These are phyloP conservation scores for Lichtheimia ornata DNA, from an alignment of 371 early-diverging fungal species.

Conservation along the genomic window DNA sequence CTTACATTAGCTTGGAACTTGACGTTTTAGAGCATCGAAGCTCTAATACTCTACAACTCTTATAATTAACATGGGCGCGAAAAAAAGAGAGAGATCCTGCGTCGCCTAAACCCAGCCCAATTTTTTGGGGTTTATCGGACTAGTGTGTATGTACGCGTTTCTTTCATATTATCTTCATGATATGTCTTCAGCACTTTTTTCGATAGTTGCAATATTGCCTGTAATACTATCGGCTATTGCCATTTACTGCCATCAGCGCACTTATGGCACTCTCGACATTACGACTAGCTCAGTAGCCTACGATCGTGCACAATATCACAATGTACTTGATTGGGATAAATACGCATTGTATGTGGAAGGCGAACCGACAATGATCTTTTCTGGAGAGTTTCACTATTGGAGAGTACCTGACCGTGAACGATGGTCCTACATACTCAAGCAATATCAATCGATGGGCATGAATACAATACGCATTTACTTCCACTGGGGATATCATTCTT, in stretches of 20 bases:
- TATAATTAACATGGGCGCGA: too few relatives aligned
- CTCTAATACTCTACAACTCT: too few relatives aligned
- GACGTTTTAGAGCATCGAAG: too few relatives aligned
- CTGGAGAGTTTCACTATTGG: slow-evolving; percentile 86
- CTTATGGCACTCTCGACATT: slow-evolving; percentile 50
- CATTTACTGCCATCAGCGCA: slow-evolving; percentile 47
- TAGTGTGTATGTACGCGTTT: too few relatives aligned
- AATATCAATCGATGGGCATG: slow-evolving; percentile 73
- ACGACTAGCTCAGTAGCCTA: slow-evolving; percentile 62
- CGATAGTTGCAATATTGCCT: slow-evolving; percentile 44
- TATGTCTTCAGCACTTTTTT: slow-evolving; percentile 25
- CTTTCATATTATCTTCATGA: too few relatives aligned
- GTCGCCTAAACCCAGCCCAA: too few relatives aligned
- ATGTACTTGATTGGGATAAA: slow-evolving; percentile 65
- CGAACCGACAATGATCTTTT: slow-evolving; percentile 58
- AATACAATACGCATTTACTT: slow-evolving; percentile 88
- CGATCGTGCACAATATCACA: slow-evolving; percentile 48
- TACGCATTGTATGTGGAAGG: slow-evolving; percentile 66
- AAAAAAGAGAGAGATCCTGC: too few relatives aligned
- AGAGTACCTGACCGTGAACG: slow-evolving; percentile 66
- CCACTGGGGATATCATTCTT: slow-evolving; percentile 90
- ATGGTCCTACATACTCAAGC: slow-evolving; percentile 62
- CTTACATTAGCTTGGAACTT: too few relatives aligned
- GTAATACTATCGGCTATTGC: slow-evolving; percentile 34
- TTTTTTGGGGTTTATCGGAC: too few relatives aligned